These are phyloP conservation scores for Austroboletus novae-zelandiae DNA, from an alignment of 1,284 basidiomycete genomes.

Conservation along the genomic window DNA sequence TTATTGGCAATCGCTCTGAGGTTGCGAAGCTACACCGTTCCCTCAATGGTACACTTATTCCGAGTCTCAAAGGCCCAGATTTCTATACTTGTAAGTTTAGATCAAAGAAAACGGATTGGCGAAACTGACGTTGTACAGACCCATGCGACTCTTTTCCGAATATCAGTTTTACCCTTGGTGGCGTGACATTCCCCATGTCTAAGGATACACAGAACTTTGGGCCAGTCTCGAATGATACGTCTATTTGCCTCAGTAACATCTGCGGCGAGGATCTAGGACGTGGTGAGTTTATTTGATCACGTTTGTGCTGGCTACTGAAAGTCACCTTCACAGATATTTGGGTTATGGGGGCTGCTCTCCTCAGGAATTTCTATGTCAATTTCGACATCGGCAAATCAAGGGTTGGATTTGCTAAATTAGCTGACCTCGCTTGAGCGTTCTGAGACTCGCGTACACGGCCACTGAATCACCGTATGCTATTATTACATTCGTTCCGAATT, in stretches of 20 bases:
- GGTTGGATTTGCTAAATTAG: conserved; percentile 18
- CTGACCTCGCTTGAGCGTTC: background rate
- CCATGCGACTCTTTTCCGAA: conserved; percentile 39
- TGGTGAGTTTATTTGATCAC: background rate
- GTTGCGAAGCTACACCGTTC: conserved; percentile 2
- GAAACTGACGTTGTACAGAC: conserved; percentile 32
- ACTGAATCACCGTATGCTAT: too few species aligned
- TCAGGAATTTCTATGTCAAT: conserved; percentile 9
- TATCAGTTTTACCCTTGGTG: conserved; percentile 42
- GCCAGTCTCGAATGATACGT: conserved; percentile 20
- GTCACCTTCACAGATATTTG: conserved; percentile 6
- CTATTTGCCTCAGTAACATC: conserved; percentile 30
- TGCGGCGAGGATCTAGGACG: background rate
- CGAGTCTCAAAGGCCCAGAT: background rate
- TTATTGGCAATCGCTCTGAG: conserved; percentile 30
- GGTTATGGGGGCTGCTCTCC: conserved; percentile 11
- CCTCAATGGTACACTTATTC: conserved; percentile 7
- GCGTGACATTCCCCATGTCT: conserved; percentile 38
- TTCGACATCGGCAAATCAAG: conserved; percentile 8
- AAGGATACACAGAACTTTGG: conserved; percentile 38
- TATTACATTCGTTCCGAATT: too few species aligned
- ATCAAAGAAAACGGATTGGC: background rate
- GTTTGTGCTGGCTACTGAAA: background rate
- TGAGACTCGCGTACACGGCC: too few species aligned
- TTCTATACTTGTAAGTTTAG: conserved; percentile 8